These are phyloP conservation scores for Chlorella sp. DNA, from an alignment of 139 green algal species.

Conservation along the genomic window DNA sequence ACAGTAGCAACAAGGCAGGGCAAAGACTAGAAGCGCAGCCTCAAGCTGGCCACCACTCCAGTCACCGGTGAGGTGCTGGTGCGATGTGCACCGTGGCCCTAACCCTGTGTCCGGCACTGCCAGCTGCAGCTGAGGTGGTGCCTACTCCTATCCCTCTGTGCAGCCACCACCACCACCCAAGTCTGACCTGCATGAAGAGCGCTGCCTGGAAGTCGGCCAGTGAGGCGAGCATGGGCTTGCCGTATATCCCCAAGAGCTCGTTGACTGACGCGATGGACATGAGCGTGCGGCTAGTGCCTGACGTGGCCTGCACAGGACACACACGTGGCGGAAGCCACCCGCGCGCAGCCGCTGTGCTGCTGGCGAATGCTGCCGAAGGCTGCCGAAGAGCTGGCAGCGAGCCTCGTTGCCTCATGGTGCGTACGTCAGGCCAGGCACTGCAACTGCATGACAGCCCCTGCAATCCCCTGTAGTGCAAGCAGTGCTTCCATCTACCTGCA, in stretches of 20 bases:
- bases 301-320: background rate
- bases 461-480: background rate
- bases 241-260: background rate
- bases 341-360: background rate
- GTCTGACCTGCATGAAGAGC: background rate
- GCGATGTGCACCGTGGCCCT: background rate
- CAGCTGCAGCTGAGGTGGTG: background rate
- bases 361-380: background rate
- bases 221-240: conserved; percentile 2
- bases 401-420: background rate
- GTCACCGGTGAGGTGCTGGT: background rate
- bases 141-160: background rate
- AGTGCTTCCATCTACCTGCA: background rate
- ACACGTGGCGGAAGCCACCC: background rate
- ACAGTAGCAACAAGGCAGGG: background rate
- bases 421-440: background rate
- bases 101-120: too few species aligned
- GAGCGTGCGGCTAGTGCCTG: background rate
- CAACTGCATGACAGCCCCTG: background rate
- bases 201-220: conserved; percentile 2
- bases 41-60: background rate
- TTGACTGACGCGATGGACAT: background rate
- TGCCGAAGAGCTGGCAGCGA: background rate
- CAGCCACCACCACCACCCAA: background rate
- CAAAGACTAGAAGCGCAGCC: background rate